Percentiles rank a stretch among this genome's conserved stretches.
Evolutionary conservation across 495 filamentous ascomycete species (phyloP).

Genomic region (Tuber umbilicatum): DNA sequence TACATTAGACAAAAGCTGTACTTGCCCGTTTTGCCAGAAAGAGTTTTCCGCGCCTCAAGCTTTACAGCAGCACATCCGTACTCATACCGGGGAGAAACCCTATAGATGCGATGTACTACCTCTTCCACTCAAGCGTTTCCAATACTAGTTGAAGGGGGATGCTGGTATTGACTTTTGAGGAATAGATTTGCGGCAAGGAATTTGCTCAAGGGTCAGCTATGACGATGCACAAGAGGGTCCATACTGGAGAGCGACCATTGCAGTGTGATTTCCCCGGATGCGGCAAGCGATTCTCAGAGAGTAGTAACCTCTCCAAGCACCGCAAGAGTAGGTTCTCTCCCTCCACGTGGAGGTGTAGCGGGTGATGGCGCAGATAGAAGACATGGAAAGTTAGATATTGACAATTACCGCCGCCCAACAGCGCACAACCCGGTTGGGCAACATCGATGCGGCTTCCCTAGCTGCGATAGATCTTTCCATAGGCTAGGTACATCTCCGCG

Average conservation of each 20-base stretch:
- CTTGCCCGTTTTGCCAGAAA: conserved; percentile 51
- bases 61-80: conserved; percentile 55
- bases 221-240: conserved; percentile 42
- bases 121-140: background rate
- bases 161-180: background rate
- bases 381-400: conserved; percentile 46
- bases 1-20: conserved; percentile 53
- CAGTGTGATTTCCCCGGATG: conserved; percentile 50
- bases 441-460: conserved; percentile 47
- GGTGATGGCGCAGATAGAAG: conserved; percentile 36
- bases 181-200: conserved; percentile 39
- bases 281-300: conserved; percentile 51
- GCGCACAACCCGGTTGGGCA: conserved; percentile 46
- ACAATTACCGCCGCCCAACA: conserved; percentile 52
- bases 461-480: conserved; percentile 52
- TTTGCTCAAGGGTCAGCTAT: conserved; percentile 42
- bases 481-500: conserved; percentile 52
- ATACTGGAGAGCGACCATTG: conserved; percentile 44
- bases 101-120: conserved; percentile 43
- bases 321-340: conserved; percentile 44
- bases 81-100: conserved; percentile 57
- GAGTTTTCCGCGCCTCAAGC: conserved; percentile 56
- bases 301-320: conserved; percentile 53
- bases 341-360: background rate
- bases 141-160: background rate